These are phyloP conservation scores for Cairneyella variabilis DNA, from an alignment of 495 filamentous ascomycete species.

Conservation along the genomic window DNA sequence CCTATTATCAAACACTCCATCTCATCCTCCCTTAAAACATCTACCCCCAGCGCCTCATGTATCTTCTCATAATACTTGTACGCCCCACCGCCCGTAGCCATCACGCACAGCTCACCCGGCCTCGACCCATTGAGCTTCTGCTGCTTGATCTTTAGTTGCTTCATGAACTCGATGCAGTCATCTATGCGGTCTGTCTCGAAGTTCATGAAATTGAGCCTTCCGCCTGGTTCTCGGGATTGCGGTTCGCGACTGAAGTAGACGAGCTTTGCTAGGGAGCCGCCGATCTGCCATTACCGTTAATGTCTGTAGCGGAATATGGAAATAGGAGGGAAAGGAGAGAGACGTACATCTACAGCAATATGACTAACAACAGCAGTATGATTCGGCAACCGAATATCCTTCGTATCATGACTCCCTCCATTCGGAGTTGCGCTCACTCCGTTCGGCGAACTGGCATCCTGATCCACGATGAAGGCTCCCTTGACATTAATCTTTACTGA, in stretches of 20 bases:
- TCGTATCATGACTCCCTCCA: conserved; percentile 66
- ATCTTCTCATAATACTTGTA: conserved; percentile 95
- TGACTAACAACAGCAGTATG: conserved; percentile 92
- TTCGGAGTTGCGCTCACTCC: conserved; percentile 43
- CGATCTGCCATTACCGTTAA: conserved; percentile 58
- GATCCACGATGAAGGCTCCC: conserved; percentile 93
- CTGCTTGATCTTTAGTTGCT: conserved; percentile 74
- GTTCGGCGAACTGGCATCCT: conserved; percentile 51
- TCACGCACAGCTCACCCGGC: conserved; percentile 70
- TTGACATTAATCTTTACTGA: conserved; percentile 90
- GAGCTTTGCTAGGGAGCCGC: conserved; percentile 89
- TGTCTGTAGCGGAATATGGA: conserved; percentile 10
- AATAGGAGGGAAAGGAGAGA: too few species aligned
- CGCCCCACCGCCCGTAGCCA: conserved; percentile 92
- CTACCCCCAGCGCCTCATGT: conserved; percentile 71
- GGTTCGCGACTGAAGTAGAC: conserved; percentile 95
- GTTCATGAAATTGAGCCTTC: conserved; percentile 87
- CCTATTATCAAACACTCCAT: conserved; percentile 98
- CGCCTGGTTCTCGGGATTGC: conserved; percentile 72
- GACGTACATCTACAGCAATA: conserved; percentile 88
- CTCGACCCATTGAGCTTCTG: conserved; percentile 63
- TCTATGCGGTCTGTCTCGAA: conserved; percentile 95
- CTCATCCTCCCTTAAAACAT: conserved; percentile 90
- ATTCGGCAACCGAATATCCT: conserved; percentile 92
- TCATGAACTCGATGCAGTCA: conserved; percentile 86